Evolutionary conservation across 164 flowering plant species (phyloP).

Genomic region (Vitis labrusca): DNA sequence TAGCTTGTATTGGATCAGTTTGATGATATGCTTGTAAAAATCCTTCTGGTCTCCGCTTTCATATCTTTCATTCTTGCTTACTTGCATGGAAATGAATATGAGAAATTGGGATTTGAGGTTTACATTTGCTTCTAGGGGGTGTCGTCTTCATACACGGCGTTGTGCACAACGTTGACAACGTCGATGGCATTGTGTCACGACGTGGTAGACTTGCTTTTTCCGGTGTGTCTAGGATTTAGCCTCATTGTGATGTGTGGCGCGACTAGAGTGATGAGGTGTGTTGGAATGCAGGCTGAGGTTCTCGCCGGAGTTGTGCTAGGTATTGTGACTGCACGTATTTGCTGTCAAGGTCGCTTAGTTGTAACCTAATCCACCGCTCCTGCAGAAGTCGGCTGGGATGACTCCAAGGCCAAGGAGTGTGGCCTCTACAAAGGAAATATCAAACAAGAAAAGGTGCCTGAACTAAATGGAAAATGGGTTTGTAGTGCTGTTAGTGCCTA

Average conservation of each 20-base stretch:
- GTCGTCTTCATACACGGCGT: no score
- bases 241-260: constrained; percentile 81
- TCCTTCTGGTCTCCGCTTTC: constrained; percentile 72
- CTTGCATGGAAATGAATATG: constrained; percentile 48
- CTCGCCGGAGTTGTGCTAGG: constrained; percentile 89
- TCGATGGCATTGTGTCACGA: no score
- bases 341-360: constrained; percentile 58
- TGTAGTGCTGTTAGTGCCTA: no score
- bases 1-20: constrained; percentile 74
- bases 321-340: constrained; percentile 62
- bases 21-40: constrained; percentile 84
- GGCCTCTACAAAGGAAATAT: no score
- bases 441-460: no score
- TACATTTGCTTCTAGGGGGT: no score
- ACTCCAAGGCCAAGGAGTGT: no score
- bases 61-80: constrained; percentile 72
- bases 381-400: no score
- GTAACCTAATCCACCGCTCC: no score
- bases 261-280: constrained; percentile 80
- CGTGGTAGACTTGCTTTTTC: no score
- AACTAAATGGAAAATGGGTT: no score
- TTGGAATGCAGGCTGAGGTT: constrained; percentile 94
- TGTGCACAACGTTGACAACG: no score
- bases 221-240: constrained; percentile 49
- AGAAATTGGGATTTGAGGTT: constrained; percentile 52